Evolutionary conservation across 306 rosid species (phyloP), one percentile per base, ranked within the genome.

Genomic region (Dalbergia oliveri): DNA sequence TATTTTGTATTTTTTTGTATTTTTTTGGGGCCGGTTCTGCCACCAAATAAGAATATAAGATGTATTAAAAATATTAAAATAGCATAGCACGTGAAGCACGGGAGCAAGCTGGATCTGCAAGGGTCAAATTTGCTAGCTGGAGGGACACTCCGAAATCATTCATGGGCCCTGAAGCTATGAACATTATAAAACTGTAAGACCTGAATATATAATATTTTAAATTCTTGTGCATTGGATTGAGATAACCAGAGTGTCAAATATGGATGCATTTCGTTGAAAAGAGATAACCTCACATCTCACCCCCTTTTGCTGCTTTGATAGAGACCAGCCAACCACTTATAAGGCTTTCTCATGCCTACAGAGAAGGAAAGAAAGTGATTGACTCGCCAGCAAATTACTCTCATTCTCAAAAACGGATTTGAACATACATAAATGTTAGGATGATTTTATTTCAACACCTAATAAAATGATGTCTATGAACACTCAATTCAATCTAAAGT

Each of bases 51-150:
- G 31, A 26, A 26, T 26, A 2, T 2, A 26, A 26, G 31, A 26
- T 26, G 31, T 26, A 26, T 26, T 26, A 26, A 26, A 26, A 26
- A 26, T 26, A 26, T 26, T 26, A 26, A 26, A n/a, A 1, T 54
- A 54, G 4, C 1, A 16, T 54, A 54, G 60, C 66, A 61, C 66
- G 16, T 61, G 43, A 13, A 61, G 66, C 16, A 60, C 12, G 37
- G 3, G 35, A 78, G 86, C 21, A 85, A 81, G 75, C 82, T 78
- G 7, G 86, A 73, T 61, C 12, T 82, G 75, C 69, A 82, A 16
- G 5, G 11, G 4, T 73, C 84, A 0, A 81, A 14, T 73, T 54
- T 53, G 84, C 86, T 15, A 81, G 69, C 44, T 73, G 88, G 86
- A 78, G 81, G 65, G 86, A 85, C 35, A 45, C 19, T 81, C 54